Evolutionary conservation across 805 yeast species (phyloP), one percentile per base, ranked within the genome.

Genomic region (Metschnikowia sp.): DNA sequence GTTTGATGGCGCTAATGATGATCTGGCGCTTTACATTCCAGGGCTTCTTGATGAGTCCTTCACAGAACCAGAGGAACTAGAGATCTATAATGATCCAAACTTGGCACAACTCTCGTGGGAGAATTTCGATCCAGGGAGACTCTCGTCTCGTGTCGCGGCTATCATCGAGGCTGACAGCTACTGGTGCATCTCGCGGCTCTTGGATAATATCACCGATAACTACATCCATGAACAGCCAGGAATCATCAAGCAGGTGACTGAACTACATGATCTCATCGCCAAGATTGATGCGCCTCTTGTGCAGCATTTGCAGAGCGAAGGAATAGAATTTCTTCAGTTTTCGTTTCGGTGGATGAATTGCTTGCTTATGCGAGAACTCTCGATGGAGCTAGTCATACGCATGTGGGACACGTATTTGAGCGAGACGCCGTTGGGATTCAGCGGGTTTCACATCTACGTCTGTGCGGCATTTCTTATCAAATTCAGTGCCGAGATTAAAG

Each of bases 311-410:
- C 83, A 83, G 50, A 60, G 65, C 1, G 97, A 94, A 62, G 87
- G 87, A 40, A 81, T 94, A n/a, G 96, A 94, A 65, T 94, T 94
- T 60, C 82, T 94, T 53, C 99, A 94, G 66, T 94, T 94, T 66
- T 82, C 97, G 18, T 94, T 94, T 70, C 76, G 99, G 56, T 94
- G 99, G 99, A 94, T 94, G 98, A 94, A 94, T 68, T 94, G 99
- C 70, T 72, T 94, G 59, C 71, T 94, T 42, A 94, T 94, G 99
- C 80, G 99, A 55, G 99, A 94, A 59, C 75, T 94, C 39, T 81
- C 84, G 36, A 82, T 94, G 59, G 72, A 73, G 30, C 79, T 88
- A 50, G 86, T 91, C 5, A 83, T 91, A 19, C 76, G 99, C 47
- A 92, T 94, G 96, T 94, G 99, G 98, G 99, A 94, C 62, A 91